Percentiles rank a stretch among this genome's conserved stretches.
Conservation (phyloP, 2,329 filamentous ascomycete genomes). For the Graphilbum sp. region DNA sequence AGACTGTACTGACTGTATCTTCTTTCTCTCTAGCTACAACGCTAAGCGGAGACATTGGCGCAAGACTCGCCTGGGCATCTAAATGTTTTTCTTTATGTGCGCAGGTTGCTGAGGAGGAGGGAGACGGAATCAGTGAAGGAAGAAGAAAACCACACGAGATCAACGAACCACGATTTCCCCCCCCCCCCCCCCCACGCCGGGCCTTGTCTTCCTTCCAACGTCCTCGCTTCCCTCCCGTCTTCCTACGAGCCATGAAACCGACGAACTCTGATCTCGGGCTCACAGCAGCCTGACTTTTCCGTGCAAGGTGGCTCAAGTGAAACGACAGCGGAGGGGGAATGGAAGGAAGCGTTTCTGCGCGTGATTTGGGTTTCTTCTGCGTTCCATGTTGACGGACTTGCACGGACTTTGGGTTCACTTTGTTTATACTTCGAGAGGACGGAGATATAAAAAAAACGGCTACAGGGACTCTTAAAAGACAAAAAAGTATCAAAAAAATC, state of each 20-base stretch:
- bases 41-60: conserved; percentile 99
- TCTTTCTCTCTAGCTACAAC: conserved; percentile 63
- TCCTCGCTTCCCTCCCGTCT: no score
- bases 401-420: neutral
- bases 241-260: no score
- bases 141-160: neutral
- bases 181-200: neutral
- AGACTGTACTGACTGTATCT: conserved; percentile 2
- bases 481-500: neutral
- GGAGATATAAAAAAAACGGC: neutral
- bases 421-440: neutral
- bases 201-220: no score
- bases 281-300: no score
- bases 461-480: neutral
- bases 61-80: conserved; percentile 99
- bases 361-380: neutral
- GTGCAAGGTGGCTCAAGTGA: no score
- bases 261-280: no score
- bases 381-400: neutral
- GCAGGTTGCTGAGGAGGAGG: conserved; percentile 1
- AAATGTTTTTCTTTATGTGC: conserved; percentile 28
- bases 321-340: neutral
- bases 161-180: neutral
- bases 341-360: neutral
- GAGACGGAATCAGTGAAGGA: no score